A percentile compares a stretch with the other conserved stretches of the same genome.
Conservation (phyloP, 345 rosid species). For the Pistacia vera region DNA sequence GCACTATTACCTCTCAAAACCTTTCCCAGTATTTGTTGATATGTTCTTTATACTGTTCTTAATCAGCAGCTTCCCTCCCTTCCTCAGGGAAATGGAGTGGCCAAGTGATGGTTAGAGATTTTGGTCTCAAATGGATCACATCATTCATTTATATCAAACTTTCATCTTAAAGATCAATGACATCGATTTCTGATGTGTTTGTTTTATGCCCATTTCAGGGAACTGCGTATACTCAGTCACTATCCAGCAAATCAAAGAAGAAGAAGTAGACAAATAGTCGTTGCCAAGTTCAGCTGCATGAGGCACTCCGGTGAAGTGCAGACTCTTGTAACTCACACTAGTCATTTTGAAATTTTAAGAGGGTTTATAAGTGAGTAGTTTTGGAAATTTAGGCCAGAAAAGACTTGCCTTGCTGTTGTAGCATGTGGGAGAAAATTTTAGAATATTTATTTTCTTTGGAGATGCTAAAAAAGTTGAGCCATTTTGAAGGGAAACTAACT, state of each 20-base stretch:
- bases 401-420: conserved; percentile 39
- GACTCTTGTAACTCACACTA: conserved; percentile 34
- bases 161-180: not conserved
- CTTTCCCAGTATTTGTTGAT: not conserved
- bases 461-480: conserved; percentile 35
- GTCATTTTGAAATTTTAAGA: conserved; percentile 24
- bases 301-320: conserved; percentile 22
- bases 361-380: conserved; percentile 27
- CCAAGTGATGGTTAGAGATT: not conserved
- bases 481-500: conserved; percentile 25
- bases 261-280: conserved; percentile 58
- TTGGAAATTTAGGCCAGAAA: conserved; percentile 32
- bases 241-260: conserved; percentile 73
- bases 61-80: not conserved
- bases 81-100: not conserved
- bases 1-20: not conserved
- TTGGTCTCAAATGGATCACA: not conserved
- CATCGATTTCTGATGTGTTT: not conserved
- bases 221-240: conserved; percentile 58
- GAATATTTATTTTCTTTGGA: conserved; percentile 19
- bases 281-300: conserved; percentile 8
- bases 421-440: conserved; percentile 34
- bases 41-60: not conserved
- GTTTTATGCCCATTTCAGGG: conserved; percentile 46
- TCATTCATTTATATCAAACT: not conserved